Evolutionary conservation across 345 rosid genomes (phyloP), one percentile per base, ranked within the genome.

Genomic region (Excoecaria agallocha): DNA sequence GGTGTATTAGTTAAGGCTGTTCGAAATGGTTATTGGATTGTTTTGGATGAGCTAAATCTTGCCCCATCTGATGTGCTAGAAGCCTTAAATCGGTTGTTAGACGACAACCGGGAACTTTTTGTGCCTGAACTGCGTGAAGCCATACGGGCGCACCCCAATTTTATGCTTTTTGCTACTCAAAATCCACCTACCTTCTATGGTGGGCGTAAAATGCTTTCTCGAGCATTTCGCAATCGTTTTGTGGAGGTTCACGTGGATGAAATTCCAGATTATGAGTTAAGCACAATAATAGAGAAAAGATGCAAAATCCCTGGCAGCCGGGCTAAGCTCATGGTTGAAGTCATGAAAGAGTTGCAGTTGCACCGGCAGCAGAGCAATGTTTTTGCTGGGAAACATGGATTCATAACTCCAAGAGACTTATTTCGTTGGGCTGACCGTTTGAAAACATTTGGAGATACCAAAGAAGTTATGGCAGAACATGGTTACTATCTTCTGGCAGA

Each of bases 301-400:
- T 90, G 98, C 79, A 75, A 79, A 76, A 91, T 94, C 54, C 93
- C 97, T 5, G 83, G 81, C 68, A 91, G 89, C 80, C 87, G 92
- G 78, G 95, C 98, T 69, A 79, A 83, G 67, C 84, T 86, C 77
- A 92, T 94, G 93, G 98, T 92, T 68, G 90, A 92, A 52, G 89
- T 94, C 71, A 92, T 94, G 98, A 92, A 87, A 83, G 98, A 91
- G 81, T 79, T 94, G 89, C 98, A 92, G 81, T 82, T 93, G 72
- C 92, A 84, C 63, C 85, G 98, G 77, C 98, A 91, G 84, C 89
- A 82, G 74, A 94, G 97, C 86, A 92, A 92, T 82, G 93, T 91
- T 20, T 94, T 94, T 87, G 98, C 98, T 78, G 98, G 98, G 77
- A 94, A 94, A 85, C 98, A 94, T 80, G 98, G 98, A 74, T 94